Base-by-base conservation (phyloP, 305 asterid species). In the Petunia hybrid region DNA sequence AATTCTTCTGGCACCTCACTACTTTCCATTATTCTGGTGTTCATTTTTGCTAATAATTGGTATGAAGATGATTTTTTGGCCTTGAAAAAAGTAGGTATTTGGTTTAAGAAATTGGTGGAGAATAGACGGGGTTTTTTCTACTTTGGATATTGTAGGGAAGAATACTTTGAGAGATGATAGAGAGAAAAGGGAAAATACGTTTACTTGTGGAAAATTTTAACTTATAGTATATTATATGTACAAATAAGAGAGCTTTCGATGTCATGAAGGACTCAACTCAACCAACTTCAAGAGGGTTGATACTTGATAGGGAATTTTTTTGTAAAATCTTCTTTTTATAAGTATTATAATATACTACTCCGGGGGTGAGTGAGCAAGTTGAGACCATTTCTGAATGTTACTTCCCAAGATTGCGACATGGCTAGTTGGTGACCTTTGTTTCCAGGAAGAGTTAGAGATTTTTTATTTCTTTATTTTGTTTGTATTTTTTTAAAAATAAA, bases 381-480 rank as follows among this genome's bases (percentile, higher is more conserved):
- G 14, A 67, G 14, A 13, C 42, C 60, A 16, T 43, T 53, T 2
- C 76, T 16, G 35, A 16, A 16, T 69, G 53, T 13, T 16, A 16
- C 40, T 69, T 41, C 57, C 76, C 76, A 16, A 69, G 76, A 69
- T 69, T 16, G 57, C 43, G 40, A 68, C 76, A 43, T 43, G 57
- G 40, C 57, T 68, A 43, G 57, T 68, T 41, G 76, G 70, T 68
- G 57, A 40, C 57, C 9, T 2, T 43, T 68, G 57, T 16, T 14
- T 22, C 31, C 31, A 22, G 31, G 31, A 56, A 56, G 31, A 13
- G 31, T 56, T 56, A n/a, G 14, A 55, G 14, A 22, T 22, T 22
- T 22, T 22, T 22, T 22, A 22, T 22, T 22, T 22, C 31, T 22
- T 22, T 42, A 67, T 0, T 67, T 14, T 40, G 40, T 53, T 10